These are phyloP conservation scores for Boletus sp. DNA, from an alignment of 768 basidiomycete genomes.

Conservation along the genomic window DNA sequence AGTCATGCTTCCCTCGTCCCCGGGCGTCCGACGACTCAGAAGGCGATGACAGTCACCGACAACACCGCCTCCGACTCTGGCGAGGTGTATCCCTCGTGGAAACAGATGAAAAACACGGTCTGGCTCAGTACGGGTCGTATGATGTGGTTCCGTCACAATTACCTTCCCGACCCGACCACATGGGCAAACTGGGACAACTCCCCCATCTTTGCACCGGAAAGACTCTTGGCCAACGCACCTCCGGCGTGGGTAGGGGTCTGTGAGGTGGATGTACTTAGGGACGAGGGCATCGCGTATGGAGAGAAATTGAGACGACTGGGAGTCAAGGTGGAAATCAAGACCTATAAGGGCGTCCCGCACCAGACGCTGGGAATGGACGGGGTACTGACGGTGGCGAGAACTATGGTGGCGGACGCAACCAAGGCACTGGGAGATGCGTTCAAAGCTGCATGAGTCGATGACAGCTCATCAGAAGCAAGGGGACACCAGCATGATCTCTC, in stretches of 20 bases:
- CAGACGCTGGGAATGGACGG: slow-evolving; percentile 74
- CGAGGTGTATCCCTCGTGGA: slow-evolving; percentile 48
- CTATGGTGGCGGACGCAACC: slow-evolving; percentile 21
- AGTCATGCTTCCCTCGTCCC: neutral
- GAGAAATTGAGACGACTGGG: slow-evolving; percentile 53
- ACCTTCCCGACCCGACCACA: slow-evolving; percentile 60
- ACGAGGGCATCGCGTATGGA: slow-evolving; percentile 65
- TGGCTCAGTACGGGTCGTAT: slow-evolving; percentile 62
- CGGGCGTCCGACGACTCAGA: neutral
- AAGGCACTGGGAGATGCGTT: slow-evolving; percentile 21
- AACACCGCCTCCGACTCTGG: slow-evolving; percentile 55
- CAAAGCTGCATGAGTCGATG: neutral
- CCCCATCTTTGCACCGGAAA: slow-evolving; percentile 65
- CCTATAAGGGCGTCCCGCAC: slow-evolving; percentile 62
- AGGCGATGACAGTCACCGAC: slow-evolving; percentile 46
- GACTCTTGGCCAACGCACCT: slow-evolving; percentile 48
- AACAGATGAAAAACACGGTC: slow-evolving; percentile 53
- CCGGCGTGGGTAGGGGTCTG: slow-evolving; percentile 61
- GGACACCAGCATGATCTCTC: neutral
- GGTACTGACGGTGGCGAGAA: slow-evolving; percentile 11
- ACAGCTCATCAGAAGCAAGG: neutral
- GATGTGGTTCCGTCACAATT: slow-evolving; percentile 69
- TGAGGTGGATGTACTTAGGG: slow-evolving; percentile 64
- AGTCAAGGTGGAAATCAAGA: slow-evolving; percentile 50
- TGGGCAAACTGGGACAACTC: slow-evolving; percentile 67